Evolutionary conservation across 257 asterid genomes (phyloP).

Genomic region (Lavandula angustifolia): DNA sequence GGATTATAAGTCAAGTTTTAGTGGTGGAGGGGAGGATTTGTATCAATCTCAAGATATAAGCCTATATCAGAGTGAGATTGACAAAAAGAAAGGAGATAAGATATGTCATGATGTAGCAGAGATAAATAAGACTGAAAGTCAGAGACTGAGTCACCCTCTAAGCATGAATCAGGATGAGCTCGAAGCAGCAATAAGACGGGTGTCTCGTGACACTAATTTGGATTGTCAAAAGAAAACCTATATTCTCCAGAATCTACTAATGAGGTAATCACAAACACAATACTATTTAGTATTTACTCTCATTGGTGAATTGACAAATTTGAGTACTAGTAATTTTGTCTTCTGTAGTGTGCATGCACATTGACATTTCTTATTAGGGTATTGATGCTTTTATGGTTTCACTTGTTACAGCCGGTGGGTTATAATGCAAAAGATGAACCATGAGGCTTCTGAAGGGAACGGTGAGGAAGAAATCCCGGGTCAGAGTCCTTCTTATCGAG

Average conservation of each 20-base stretch:
- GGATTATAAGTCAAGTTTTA: conserved; percentile 33
- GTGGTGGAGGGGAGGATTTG: conserved; percentile 35
- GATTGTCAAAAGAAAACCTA: conserved; percentile 58
- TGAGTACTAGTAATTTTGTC: conserved; percentile 11
- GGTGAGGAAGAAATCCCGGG: conserved; percentile 59
- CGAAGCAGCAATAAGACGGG: conserved; percentile 67
- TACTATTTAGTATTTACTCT: not conserved
- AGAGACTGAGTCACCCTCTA: conserved; percentile 39
- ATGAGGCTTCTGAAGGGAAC: conserved; percentile 35
- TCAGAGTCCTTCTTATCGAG: conserved; percentile 61
- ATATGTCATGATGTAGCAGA: conserved; percentile 33
- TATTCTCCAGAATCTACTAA: conserved; percentile 66
- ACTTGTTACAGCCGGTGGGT: conserved; percentile 64
- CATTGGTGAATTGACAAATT: conserved; percentile 16
- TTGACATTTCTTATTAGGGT: not conserved
- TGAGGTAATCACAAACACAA: conserved; percentile 53
- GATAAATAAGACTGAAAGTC: conserved; percentile 25
- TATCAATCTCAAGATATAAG: conserved; percentile 34
- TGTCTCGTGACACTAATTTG: conserved; percentile 68
- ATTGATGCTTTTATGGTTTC: conserved; percentile 26
- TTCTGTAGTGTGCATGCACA: conserved; percentile 16
- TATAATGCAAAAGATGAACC: conserved; percentile 53
- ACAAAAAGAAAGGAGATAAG: conserved; percentile 44
- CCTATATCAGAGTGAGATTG: conserved; percentile 36
- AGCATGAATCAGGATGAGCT: conserved; percentile 64